Evolutionary conservation across 768 basidiomycete genomes (phyloP), one percentile per base, ranked within the genome.

Genomic region (Terana coerulea): DNA sequence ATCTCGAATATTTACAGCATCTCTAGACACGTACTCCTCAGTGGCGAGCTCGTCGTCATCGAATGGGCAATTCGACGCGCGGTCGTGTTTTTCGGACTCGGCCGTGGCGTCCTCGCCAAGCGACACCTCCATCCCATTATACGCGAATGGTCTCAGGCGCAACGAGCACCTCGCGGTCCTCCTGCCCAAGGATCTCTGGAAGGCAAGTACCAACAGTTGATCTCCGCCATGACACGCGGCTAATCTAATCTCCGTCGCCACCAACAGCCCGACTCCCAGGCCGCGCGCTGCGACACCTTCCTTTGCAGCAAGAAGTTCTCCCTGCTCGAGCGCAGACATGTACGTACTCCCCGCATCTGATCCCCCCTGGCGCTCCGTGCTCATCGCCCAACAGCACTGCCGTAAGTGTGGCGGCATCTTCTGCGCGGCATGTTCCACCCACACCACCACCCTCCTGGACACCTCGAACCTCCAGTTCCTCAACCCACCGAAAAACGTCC

Each of bases 381-480:
- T 50, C 56, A 61, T 51, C 55, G 49, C 53, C 24, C n/a, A 49
- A 34, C 62, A 87, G 84, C 89, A 91, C 54, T 91, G 89, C 67
- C 79, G 89, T 65, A 91, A 90, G 64, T 91, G 89, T 58, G 89
- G 89, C 44, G 87, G 86, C 55, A 71, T 91, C 26, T 90, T 83
- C 64, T 91, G 89, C 68, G 65, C 66, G 42, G 66, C 75, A 5
- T 91, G 89, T 64, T 77, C 82, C 1, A 69, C 76, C 5, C 77
- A 77, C 49, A 62, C 72, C 5, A 88, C 84, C 0, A 70, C 77
- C 11, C 79, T 91, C 3, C 76, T 91, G 48, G 89, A 91, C 62
- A 78, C 85, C n/a, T 78, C 86, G 8, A 75, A 75, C 48, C 81
- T 91, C 34, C 64, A 72, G 46, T 89, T 91, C 67, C 68, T 88